Base-by-base conservation (phyloP, 805 yeast species). In the Zygoascus ofunaensis region DNA sequence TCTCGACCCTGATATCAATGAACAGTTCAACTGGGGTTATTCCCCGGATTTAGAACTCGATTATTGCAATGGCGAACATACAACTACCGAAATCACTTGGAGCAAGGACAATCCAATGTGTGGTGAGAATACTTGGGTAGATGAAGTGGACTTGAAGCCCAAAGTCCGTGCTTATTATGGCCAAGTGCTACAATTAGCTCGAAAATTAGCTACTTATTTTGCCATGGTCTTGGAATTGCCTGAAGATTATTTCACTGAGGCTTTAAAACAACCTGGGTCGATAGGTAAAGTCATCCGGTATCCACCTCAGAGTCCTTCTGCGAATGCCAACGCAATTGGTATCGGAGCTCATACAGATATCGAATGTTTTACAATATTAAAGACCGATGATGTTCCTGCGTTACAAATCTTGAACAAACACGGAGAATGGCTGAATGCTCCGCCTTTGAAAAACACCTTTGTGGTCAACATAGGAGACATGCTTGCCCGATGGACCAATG, bases 321-420 rank as follows among this genome's bases (percentile, higher is more conserved):
- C 56, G 3, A 54, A 56, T 21, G 59, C 61, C 42, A n/a, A n/a
- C n/a, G n/a, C n/a, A n/a, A n/a, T n/a, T n/a, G 61, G 70, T 15
- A 62, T 64, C 43, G 69, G 68, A 4, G 66, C 69, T 2, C 71
- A 66, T 47, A 64, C 68, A 2, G 71, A 66, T 45, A 64, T 63
- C 46, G 67, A 63, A 15, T 56, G 61, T 7, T 44, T 66, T 32
- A 66, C 71, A 0, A 55, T 66, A 49, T 49, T 66, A 14, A 47
- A 56, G 39, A 69, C 64, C 42, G 71, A 64, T 42, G 49, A 53
- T 17, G 59, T 61, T 37, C 66, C 67, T 3, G 72, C 70, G 2
- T 51, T 68, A 20, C 67, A 68, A 47, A 71, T 68, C 10, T 56
- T 63, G 32, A 57, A 59, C 43, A 56, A 59, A 26, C 43, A 54